phyloP scores from a whole-genome alignment of 495 filamentous ascomycete genomes.

The Cryomyces minteri region DNA sequence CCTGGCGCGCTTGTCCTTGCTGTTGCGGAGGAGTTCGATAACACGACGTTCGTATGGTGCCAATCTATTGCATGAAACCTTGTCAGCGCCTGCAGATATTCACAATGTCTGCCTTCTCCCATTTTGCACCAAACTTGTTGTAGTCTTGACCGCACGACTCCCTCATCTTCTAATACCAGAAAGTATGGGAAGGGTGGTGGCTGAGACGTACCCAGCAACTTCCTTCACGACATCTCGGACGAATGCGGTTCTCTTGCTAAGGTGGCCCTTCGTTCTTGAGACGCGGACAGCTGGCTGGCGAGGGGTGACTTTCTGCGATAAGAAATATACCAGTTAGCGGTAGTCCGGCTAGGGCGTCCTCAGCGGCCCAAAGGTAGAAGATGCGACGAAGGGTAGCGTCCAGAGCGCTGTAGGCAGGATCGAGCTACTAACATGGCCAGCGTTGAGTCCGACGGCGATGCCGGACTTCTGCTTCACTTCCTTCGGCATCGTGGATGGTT shows the following conservation, averaged over 20 bases:
- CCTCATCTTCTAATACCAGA: not conserved
- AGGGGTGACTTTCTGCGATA: conserved; percentile 71
- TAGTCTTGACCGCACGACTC: not conserved
- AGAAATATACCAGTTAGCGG: conserved; percentile 18
- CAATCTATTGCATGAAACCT: conserved; percentile 33
- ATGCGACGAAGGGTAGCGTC: not conserved
- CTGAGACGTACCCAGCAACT: conserved; percentile 57
- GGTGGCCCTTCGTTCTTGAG: conserved; percentile 75
- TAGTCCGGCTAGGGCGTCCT: not conserved
- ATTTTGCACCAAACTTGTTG: not conserved
- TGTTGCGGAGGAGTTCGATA: conserved; percentile 95
- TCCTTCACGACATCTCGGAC: conserved; percentile 91
- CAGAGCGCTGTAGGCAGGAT: conserved; percentile 3
- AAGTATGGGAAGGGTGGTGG: not conserved
- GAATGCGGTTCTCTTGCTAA: conserved; percentile 85
- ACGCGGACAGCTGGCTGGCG: conserved; percentile 71
- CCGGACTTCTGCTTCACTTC: conserved; percentile 20
- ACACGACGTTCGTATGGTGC: conserved; percentile 96
- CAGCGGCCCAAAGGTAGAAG: not conserved
- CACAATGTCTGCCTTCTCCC: not conserved
- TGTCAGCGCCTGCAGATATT: not conserved
- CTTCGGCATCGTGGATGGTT: conserved; percentile 13
- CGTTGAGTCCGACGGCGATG: conserved; percentile 68
- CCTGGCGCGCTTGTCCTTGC: conserved; percentile 96
- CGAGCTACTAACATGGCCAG: conserved; percentile 58